A percentile compares a stretch with the other conserved stretches of the same genome.
phyloP scores from a whole-genome alignment of 2,329 filamentous ascomycete genomes.

The Leptodontidium sp. region DNA sequence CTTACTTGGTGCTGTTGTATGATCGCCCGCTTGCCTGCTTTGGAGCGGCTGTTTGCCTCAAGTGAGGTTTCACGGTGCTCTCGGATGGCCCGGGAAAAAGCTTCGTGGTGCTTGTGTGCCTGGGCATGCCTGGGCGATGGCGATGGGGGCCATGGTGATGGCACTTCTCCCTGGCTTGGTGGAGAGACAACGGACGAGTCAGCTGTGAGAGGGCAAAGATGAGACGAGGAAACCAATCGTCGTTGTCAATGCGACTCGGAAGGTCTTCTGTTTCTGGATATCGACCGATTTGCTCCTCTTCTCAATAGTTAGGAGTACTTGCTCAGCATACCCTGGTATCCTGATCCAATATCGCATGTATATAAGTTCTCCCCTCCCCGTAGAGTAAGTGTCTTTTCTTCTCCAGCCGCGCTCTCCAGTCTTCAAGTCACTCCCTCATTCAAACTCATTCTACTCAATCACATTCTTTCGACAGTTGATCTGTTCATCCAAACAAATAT shows the following conservation, averaged over 20 bases:
- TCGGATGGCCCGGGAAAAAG: constrained; percentile 5
- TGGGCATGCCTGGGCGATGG: not conserved
- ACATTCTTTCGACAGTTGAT: constrained; percentile 42
- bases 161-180: not conserved
- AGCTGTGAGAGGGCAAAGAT: constrained; percentile 24
- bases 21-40: constrained; percentile 21
- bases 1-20: constrained; percentile 19
- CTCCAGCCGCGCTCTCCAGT: constrained; percentile 37
- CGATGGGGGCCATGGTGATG: not conserved
- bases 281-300: not conserved
- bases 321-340: not conserved
- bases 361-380: constrained; percentile 21
- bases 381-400: constrained; percentile 23
- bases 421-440: constrained; percentile 31
- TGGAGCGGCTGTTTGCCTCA: not conserved
- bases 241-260: constrained; percentile 31
- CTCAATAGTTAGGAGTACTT: not conserved
- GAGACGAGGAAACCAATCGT: constrained; percentile 38
- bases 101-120: constrained; percentile 21
- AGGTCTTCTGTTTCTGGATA: constrained; percentile 1
- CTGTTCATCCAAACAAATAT: constrained; percentile 34
- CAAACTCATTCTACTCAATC: constrained; percentile 24
- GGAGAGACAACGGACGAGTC: constrained; percentile 16
- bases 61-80: constrained; percentile 11
- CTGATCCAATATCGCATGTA: constrained; percentile 15